Base-by-base conservation (phyloP, 768 basidiomycete species). In the Leccinum disarticulatum region DNA sequence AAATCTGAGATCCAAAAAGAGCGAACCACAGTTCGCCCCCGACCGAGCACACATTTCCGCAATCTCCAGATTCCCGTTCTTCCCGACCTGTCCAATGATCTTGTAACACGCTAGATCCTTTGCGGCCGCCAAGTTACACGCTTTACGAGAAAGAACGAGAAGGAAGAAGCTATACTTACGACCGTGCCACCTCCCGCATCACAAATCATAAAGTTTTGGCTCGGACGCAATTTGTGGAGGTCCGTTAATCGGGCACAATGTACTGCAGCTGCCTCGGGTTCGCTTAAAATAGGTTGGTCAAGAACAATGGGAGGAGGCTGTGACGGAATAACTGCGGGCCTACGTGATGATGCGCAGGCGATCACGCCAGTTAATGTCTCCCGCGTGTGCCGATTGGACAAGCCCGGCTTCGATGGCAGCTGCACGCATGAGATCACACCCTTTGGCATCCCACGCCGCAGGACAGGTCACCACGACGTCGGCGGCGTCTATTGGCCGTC, bases 201-300 rank as follows among this genome's bases (percentile, higher is more conserved):
- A 68, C 90, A 92, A n/a, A 95, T 90, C 72, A 95, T 87, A 70
- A 95, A 95, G 63, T 86, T 91, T 68, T 95, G 91, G 22, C 87
- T 88, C 0, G 90, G 83, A 54, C 83, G 86, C 56, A 95, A 76
- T 64, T 87, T 86, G 73, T 93, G 90, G 3, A 95, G 77, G 60
- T 89, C 85, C 31, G 90, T 90, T 54, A 95, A 78, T 60, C 88
- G 85, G 3, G 89, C 91, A 60, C 91, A 93, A 61, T 95, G 93
- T 9, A 94, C 89, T 8, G 93, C 93, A n/a, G 92, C 93, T 2
- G 93, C 93, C 73, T 94, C 93, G 30, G 85, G 83, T 62, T 85
- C 85, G 22, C 83, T 85, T 64, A 61, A 66, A 31, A 64, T 61
- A 65, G 36, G 30, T 10, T 7, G 13, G 46, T 66, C 59, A 59